Evolutionary conservation across 305 asterid genomes (phyloP).

Genomic region (Petunia hybrid): DNA sequence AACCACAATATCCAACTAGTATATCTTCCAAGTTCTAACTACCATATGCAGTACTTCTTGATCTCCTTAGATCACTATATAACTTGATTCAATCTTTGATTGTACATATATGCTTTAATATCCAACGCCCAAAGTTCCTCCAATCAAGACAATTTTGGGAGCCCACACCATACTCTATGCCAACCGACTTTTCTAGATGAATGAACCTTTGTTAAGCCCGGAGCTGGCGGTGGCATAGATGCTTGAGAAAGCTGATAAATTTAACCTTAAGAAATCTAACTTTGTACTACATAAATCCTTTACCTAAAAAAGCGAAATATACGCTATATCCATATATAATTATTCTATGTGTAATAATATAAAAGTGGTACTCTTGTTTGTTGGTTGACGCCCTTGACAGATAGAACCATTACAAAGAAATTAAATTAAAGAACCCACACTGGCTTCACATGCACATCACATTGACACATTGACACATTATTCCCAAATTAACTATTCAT

Average conservation of each 20-base stretch:
- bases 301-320: slow-evolving; percentile 25
- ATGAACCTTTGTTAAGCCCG: slow-evolving; percentile 38
- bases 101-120: slow-evolving; percentile 4
- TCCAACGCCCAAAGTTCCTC: slow-evolving; percentile 34
- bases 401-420: slow-evolving; percentile 22
- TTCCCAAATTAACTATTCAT: not conserved
- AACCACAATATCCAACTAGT: slow-evolving; percentile 13
- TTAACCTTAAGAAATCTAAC: not conserved
- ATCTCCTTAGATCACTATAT: slow-evolving; percentile 31
- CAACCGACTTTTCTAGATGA: slow-evolving; percentile 41
- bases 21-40: not conserved
- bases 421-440: slow-evolving; percentile 17
- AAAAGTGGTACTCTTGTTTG: slow-evolving; percentile 36
- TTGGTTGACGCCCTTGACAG: slow-evolving; percentile 39
- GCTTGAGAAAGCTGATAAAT: slow-evolving; percentile 26
- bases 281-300: slow-evolving; percentile 15
- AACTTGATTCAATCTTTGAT: slow-evolving; percentile 6
- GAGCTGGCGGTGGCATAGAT: slow-evolving; percentile 42
- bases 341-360: slow-evolving; percentile 19
- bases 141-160: slow-evolving; percentile 41
- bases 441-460: slow-evolving; percentile 36
- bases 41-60: slow-evolving; percentile 34
- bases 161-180: slow-evolving; percentile 1
- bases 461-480: not conserved
- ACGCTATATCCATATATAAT: not conserved